Base-by-base conservation (phyloP, 106 monocot genomes). In the Apostasia ramifera region DNA sequence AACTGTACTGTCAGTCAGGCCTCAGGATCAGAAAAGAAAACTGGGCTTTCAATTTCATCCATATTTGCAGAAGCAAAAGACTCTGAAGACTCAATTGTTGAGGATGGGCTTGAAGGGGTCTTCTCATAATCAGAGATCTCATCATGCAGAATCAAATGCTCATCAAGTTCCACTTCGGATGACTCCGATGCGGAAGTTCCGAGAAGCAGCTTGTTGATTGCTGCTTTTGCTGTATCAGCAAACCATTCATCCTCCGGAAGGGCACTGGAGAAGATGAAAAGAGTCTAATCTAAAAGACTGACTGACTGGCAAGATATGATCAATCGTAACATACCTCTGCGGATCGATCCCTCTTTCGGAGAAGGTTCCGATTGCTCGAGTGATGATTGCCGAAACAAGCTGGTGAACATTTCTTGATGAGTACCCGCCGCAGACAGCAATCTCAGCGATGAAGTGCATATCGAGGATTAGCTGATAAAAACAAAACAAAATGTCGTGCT, bases 201-300 rank as follows among this genome's bases (percentile, higher is more conserved):
- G 40, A 79, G 70, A 47, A 83, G 66, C 41, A 92, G 92, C 75
- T 85, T 92, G 73, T 60, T 86, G 67, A 98, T 93, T 39, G 97
- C 86, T 2, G 77, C 38, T 82, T 81, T 98, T 41, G 97, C 97
- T 9, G 89, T 78, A 13, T 90, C 97, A 4, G 83, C 78, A 54
- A 98, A 98, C 97, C 92, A 98, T 50, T 98, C 97, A 75, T 97
- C 89, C 76, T 93, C 92, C 2, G 92, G 92, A 54, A 98, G 81
- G 0, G 93, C 87, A 72, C 92, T 97, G 70, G 10, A 40, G 40
- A 43, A 47, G 26, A 66, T 47, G 5, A 39, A 67, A 14, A 12
- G 10, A 57, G 26, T 26, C 26, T 26, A 26, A 26, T 26, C 26
- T 26, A 26, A 64, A 44, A 46, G 52, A 4, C 2, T 9, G 6